Conservation (phyloP, 345 rosid species). For the Aquilaria sinensis region DNA sequence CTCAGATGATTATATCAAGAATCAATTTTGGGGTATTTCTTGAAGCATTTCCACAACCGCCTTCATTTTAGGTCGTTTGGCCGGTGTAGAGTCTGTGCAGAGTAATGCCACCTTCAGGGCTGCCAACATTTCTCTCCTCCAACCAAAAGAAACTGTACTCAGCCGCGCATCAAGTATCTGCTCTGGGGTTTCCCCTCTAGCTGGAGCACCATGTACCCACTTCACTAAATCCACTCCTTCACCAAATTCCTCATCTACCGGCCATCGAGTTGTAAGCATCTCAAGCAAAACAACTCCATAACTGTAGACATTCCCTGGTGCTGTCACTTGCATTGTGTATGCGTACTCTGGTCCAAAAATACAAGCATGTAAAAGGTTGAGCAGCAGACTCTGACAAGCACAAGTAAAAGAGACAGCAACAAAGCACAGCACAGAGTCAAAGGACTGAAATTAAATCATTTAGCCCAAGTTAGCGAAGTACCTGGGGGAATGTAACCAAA, state of each 20-base stretch:
- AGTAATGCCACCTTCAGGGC: conserved; percentile 83
- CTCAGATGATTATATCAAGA: neutral
- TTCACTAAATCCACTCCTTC: conserved; percentile 86
- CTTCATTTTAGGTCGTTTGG: conserved; percentile 89
- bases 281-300: conserved; percentile 92
- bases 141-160: conserved; percentile 70
- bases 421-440: neutral
- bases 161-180: conserved; percentile 81
- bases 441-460: neutral
- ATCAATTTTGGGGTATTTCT: conserved; percentile 59
- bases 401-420: neutral
- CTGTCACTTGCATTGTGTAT: conserved; percentile 91
- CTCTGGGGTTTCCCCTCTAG: conserved; percentile 73
- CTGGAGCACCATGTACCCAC: conserved; percentile 88
- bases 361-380: conserved; percentile 4
- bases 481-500: conserved; percentile 97
- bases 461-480: conserved; percentile 14
- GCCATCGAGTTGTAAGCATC: conserved; percentile 73
- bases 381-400: neutral
- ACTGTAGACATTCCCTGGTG: conserved; percentile 93
- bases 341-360: conserved; percentile 61
- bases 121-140: conserved; percentile 98
- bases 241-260: conserved; percentile 88
- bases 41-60: conserved; percentile 81
- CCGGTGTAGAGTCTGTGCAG: conserved; percentile 72